Conservation (phyloP, 306 rosid genomes). For the Gastrolobium bilobum region DNA sequence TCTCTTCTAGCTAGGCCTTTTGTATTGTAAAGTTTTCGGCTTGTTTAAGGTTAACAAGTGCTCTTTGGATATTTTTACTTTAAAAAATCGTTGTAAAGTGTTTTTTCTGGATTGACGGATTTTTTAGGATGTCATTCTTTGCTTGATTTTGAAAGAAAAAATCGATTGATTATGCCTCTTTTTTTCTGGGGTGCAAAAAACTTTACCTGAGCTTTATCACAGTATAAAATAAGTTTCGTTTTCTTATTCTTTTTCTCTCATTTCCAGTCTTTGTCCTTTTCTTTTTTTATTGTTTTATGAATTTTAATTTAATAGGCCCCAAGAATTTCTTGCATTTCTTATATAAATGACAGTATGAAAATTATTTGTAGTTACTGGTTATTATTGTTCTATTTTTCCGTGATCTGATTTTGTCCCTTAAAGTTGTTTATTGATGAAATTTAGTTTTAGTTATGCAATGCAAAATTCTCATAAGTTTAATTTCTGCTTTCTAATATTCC, state of each 20-base stretch:
- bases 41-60: background rate
- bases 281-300: background rate
- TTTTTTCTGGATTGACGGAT: too few relatives aligned
- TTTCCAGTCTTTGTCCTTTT: background rate
- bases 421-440: conserved; percentile 1
- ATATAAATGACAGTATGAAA: background rate
- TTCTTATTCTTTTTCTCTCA: background rate
- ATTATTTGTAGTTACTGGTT: background rate
- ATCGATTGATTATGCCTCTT: background rate
- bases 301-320: background rate
- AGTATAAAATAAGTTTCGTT: background rate
- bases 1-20: background rate
- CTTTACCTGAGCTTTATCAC: background rate
- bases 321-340: background rate
- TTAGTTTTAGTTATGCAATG: conserved; percentile 9
- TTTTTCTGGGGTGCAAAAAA: background rate
- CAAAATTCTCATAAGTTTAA: conserved; percentile 33
- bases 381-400: conserved; percentile 2
- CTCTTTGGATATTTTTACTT: background rate
- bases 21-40: background rate
- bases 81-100: background rate
- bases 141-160: background rate
- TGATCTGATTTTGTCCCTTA: background rate
- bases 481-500: conserved; percentile 40
- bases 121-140: background rate